These are phyloP conservation scores for Phytophthora macrochlamydospora DNA, from an alignment of 352 stramenopile genomes.

Conservation along the genomic window DNA sequence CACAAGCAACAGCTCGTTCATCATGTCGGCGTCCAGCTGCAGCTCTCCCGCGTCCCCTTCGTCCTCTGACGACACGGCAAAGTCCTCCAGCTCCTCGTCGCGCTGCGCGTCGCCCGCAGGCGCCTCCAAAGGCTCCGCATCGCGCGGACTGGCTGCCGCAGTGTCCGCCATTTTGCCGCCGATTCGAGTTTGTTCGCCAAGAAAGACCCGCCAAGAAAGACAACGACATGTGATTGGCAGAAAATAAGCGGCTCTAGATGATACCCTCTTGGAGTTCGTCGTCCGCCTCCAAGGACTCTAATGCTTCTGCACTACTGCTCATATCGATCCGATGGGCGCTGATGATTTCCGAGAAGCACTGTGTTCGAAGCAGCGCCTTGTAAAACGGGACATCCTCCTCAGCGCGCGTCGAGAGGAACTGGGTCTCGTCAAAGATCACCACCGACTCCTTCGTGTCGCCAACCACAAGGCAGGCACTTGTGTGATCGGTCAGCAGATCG, in stretches of 20 bases:
- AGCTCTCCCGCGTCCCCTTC: slow-evolving; percentile 27
- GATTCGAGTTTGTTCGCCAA: not conserved
- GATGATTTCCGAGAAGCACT: slow-evolving; percentile 88
- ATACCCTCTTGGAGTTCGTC: slow-evolving; percentile 55
- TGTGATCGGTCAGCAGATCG: slow-evolving; percentile 66
- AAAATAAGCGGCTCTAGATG: slow-evolving; percentile 27
- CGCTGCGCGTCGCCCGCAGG: slow-evolving; percentile 2
- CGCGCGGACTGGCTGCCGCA: not conserved
- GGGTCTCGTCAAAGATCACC: slow-evolving; percentile 87
- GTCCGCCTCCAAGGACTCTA: slow-evolving; percentile 23
- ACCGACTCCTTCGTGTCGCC: slow-evolving; percentile 87
- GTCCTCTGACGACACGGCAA: slow-evolving; percentile 59
- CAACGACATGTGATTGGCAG: not conserved
- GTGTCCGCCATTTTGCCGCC: slow-evolving; percentile 3
- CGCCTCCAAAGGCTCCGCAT: not conserved
- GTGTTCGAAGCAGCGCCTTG: slow-evolving; percentile 67
- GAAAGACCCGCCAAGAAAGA: not conserved
- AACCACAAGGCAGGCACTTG: slow-evolving; percentile 78
- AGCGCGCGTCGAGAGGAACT: slow-evolving; percentile 73
- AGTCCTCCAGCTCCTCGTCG: slow-evolving; percentile 64
- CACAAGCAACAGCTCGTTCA: slow-evolving; percentile 88
- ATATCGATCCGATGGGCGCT: slow-evolving; percentile 78
- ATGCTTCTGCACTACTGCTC: slow-evolving; percentile 29
- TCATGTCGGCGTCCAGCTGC: slow-evolving; percentile 77
- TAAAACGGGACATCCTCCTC: slow-evolving; percentile 71